Conservation (phyloP, 192 early-diverging fungal genomes). For the Backusella tuberculispora region DNA sequence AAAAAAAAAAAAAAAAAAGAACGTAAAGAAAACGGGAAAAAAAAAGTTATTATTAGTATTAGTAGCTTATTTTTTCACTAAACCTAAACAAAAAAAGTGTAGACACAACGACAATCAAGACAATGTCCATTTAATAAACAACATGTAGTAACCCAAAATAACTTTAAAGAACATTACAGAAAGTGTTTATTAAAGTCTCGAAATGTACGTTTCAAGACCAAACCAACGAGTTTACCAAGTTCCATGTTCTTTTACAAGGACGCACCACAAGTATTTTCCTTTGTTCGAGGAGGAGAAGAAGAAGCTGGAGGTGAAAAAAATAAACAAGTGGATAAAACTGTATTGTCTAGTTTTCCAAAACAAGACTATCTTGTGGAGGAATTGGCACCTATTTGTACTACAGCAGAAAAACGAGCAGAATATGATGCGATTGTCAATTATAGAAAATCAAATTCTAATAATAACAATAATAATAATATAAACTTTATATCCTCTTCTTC, state of each 20-base stretch:
- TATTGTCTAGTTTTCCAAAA: neutral
- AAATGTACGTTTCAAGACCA: neutral
- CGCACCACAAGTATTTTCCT: neutral
- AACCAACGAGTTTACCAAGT: neutral
- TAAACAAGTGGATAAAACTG: too few relatives aligned
- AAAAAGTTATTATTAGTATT: neutral
- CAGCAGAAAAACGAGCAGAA: neutral
- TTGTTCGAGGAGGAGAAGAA: neutral
- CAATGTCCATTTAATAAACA: constrained; percentile 5
- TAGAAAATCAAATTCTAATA: neutral
- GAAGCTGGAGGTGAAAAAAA: neutral
- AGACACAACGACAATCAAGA: neutral
- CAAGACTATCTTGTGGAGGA: neutral
- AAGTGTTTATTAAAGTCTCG: neutral
- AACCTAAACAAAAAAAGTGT: neutral
- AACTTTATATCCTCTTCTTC: too few relatives aligned
- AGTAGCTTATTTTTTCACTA: neutral
- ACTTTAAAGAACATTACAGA: constrained; percentile 1
- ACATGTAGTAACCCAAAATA: neutral
- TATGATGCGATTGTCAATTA: neutral
- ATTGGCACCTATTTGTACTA: neutral
- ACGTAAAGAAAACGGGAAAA: neutral
- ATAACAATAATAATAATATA: too few relatives aligned
- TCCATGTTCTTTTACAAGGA: constrained; percentile 21
- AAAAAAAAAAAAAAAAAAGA: neutral